Base-by-base conservation (phyloP, 441 rosid genomes). In the Macaranga tanarius region DNA sequence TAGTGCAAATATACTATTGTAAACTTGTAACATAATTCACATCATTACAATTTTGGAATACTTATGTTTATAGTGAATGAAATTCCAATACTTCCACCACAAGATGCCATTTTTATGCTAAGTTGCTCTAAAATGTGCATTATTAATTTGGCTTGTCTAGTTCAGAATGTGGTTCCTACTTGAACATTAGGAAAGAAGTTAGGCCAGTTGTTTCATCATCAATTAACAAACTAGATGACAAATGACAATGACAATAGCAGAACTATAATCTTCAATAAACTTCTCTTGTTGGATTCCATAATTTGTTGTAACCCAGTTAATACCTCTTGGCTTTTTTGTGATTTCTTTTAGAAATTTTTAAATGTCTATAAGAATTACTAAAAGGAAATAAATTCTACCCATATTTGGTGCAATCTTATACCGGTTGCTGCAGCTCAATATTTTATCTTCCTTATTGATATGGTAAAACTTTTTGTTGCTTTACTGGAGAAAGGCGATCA, bases 1-100 rank as follows among this genome's bases (percentile, higher is more conserved):
- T 66, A 19, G 19, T 83, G 81, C 76, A 83, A 74, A 80, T 76
- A 78, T 77, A 20, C 16, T 67, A 47, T 48, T 11, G 55, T 62
- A 40, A 48, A 65, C 69, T 48, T 11, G 55, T 62, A 40, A 48
- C 65, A 68, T 48, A 42, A 9, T 34, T 31, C 16, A 63, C 65
- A 16, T 50, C 56, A 1, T 22, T 28, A 34, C 75, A 67, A 60
- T 55, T 59, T 56, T 65, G 67, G 74, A 66, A 1, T 57, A 15
- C 45, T 17, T 52, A 23, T 48, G n/a, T 15, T 4, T 44, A 52
- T 48, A 10, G 6, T 10, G 19, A 16, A 15, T 44, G 38, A 44
- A 69, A 25, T 62, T 15, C 38, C 51, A 13, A 7, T 45, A 34
- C 38, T 47, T 65, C 69, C 22, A 25, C 34, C 19, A 7, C 10